Evolutionary conservation across 73 alveolate species (phyloP), one percentile per base, ranked within the genome.

Genomic region (Effrenium voratum): DNA sequence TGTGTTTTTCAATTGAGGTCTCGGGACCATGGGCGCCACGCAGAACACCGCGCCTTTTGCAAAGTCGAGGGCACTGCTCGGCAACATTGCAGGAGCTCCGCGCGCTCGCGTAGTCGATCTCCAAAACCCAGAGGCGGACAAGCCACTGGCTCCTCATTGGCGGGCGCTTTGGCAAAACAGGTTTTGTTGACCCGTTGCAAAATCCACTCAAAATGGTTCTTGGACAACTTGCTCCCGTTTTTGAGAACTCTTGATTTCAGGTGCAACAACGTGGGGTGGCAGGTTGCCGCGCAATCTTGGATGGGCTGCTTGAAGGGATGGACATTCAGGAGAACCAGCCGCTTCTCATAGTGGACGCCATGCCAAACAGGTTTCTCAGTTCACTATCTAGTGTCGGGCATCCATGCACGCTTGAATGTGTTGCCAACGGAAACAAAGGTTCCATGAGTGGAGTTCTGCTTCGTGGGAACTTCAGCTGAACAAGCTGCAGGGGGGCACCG

Each of bases 51-150:
- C n/a, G n/a, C n/a, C n/a, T n/a, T n/a, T n/a, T n/a, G n/a, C n/a
- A n/a, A n/a, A n/a, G n/a, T n/a, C n/a, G n/a, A n/a, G n/a, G n/a
- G 47, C 52, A 47, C 38, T 73, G 32, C 84, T 73, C 52, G 84
- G 84, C 26, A n/a, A 32, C 22, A 73, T 73, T 28, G 8, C 38
- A 13, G 84, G 84, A 40, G 32, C 38, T 13, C n/a, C n/a, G 3
- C 47, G 84, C n/a, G 84, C 84, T n/a, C 30, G 84, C 12, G 84
- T 73, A 30, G 38, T 73, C 52, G 84, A 73, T 13, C 84, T 73
- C 32, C 26, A n/a, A 19, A 73, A 73, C 34, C 84, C 84, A 13
- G 84, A 73, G 36, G 52, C 84, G 38, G 84, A 73, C 47, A n/a
- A 52, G 52, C 84, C 84, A 40, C 32, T 73, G 32, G 84, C 84